These are phyloP conservation scores for Clitoria ternatea DNA, from an alignment of 306 rosid species.

Conservation along the genomic window DNA sequence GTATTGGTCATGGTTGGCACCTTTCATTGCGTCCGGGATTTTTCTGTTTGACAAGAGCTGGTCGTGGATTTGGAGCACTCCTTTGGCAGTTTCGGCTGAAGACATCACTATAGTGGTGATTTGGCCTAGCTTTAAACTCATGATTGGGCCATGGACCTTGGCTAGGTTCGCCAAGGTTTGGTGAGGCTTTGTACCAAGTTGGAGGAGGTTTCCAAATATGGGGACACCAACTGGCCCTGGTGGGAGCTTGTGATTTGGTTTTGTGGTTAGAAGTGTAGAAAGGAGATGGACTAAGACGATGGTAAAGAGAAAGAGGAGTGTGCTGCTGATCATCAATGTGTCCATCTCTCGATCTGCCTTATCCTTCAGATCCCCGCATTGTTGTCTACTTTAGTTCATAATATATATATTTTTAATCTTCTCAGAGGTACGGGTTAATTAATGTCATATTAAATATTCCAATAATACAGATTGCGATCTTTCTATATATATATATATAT, in stretches of 20 bases:
- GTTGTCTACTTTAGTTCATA: no score
- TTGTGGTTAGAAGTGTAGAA: neutral
- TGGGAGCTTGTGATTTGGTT: conserved; percentile 30
- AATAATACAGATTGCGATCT: no score
- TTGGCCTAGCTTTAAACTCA: conserved; percentile 44
- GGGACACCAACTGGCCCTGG: conserved; percentile 51
- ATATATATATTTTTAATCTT: no score
- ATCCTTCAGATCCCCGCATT: no score
- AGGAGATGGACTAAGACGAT: conserved; percentile 12
- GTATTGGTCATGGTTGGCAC: conserved; percentile 17
- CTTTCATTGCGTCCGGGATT: conserved; percentile 24
- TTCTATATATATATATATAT: no score
- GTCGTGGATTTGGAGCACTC: conserved; percentile 45
- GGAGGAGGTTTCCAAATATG: conserved; percentile 49
- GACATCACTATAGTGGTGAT: conserved; percentile 43
- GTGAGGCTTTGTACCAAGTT: conserved; percentile 52
- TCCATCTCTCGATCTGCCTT: no score
- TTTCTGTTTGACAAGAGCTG: conserved; percentile 34
- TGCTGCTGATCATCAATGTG: neutral
- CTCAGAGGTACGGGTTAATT: no score
- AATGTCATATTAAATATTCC: no score
- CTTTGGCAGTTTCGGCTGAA: conserved; percentile 35
- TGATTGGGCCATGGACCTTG: conserved; percentile 46
- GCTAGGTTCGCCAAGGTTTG: conserved; percentile 40
- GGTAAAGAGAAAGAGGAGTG: neutral